Percentiles rank a stretch among this genome's conserved stretches.
phyloP scores from a whole-genome alignment of 257 asterid genomes.

The Petrea volubilis region DNA sequence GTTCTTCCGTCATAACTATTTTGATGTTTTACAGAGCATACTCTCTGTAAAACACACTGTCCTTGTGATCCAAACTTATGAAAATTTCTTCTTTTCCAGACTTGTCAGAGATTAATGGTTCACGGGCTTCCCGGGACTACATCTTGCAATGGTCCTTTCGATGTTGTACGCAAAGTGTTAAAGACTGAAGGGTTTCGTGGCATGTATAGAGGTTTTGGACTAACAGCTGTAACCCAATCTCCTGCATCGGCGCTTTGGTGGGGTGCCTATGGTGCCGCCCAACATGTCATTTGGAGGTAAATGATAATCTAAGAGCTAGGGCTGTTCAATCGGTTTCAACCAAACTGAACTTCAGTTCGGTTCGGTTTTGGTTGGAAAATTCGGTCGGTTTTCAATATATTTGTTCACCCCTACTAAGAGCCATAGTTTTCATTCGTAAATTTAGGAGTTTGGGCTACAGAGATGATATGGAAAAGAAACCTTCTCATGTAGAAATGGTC shows the following conservation, averaged over 20 bases:
- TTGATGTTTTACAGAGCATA: background rate
- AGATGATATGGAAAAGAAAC: conserved; percentile 61
- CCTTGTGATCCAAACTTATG: background rate
- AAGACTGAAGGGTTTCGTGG: conserved; percentile 84
- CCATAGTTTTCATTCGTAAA: too few relatives aligned
- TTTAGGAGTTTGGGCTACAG: conserved; percentile 68
- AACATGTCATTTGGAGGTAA: conserved; percentile 87
- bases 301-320: background rate
- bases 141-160: conserved; percentile 71
- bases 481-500: conserved; percentile 69
- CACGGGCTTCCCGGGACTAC: conserved; percentile 89
- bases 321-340: too few relatives aligned
- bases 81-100: conserved; percentile 33
- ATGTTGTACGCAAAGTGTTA: conserved; percentile 59
- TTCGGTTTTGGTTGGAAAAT: too few relatives aligned
- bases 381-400: too few relatives aligned
- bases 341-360: too few relatives aligned
- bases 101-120: conserved; percentile 91
- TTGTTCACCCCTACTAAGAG: too few relatives aligned
- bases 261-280: conserved; percentile 92
- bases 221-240: conserved; percentile 71
- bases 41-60: background rate
- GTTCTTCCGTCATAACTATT: background rate
- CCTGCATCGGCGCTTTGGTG: conserved; percentile 99
- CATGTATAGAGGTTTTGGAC: conserved; percentile 86